A percentile compares a stretch with the other conserved stretches of the same genome.
Evolutionary conservation across 2,329 filamentous ascomycete genomes (phyloP).

Genomic region (Colletotrichum cereale): DNA sequence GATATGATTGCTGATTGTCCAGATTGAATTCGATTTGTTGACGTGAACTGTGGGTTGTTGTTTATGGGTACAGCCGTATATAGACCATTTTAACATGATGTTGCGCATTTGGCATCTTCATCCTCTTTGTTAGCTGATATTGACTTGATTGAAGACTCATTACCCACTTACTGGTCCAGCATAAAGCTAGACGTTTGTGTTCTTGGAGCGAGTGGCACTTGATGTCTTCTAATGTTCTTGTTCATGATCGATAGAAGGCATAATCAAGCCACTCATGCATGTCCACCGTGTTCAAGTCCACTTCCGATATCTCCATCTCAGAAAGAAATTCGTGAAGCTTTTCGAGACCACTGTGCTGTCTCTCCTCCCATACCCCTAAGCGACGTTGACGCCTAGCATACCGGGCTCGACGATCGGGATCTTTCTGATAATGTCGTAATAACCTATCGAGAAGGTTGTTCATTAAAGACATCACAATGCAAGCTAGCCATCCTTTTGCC

Average conservation of each 20-base stretch:
- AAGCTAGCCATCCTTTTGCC: conserved; percentile 30
- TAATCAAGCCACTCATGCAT: conserved; percentile 38
- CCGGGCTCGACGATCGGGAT: neutral
- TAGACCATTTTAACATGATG: neutral
- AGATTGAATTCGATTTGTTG: neutral
- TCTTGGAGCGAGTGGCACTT: neutral
- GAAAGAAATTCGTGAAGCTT: conserved; percentile 30
- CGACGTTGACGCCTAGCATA: conserved; percentile 19
- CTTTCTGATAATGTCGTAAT: conserved; percentile 12
- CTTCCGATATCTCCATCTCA: conserved; percentile 27
- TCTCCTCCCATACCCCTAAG: conserved; percentile 28
- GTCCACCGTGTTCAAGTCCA: conserved; percentile 33
- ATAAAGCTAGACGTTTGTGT: conserved; percentile 40
- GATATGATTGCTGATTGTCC: neutral
- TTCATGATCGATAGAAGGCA: conserved; percentile 27
- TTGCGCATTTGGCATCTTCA: neutral
- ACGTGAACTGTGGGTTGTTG: neutral
- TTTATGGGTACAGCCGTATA: neutral
- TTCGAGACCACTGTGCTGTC: conserved; percentile 30
- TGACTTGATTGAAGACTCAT: rapidly evolving
- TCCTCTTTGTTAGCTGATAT: neutral
- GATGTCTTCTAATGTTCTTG: no score
- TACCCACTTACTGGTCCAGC: neutral
- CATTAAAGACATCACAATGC: conserved; percentile 12
- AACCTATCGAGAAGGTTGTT: conserved; percentile 24